phyloP scores from a whole-genome alignment of 1,284 basidiomycete genomes.

The Schizopora paradoxa region DNA sequence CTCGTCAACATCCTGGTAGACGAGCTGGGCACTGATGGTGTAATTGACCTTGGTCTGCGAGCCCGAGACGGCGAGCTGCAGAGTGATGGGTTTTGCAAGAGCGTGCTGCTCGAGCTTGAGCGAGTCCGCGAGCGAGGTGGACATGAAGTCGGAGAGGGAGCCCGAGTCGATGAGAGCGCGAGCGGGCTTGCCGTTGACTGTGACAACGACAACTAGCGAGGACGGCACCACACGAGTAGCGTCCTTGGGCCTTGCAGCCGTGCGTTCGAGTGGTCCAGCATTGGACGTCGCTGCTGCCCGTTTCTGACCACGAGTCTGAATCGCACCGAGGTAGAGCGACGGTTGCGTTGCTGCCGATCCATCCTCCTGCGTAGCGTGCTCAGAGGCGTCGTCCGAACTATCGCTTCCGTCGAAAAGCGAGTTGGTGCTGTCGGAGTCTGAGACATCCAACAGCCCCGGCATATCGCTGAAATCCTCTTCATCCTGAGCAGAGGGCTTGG shows the following conservation, averaged over 20 bases:
- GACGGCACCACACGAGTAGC: slow-evolving; percentile 22
- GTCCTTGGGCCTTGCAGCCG: slow-evolving; percentile 26
- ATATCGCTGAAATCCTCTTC: too few species aligned
- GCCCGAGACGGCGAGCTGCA: slow-evolving; percentile 30
- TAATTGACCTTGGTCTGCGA: slow-evolving; percentile 24
- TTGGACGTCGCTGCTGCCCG: too few species aligned
- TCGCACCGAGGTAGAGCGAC: too few species aligned
- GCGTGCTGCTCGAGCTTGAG: slow-evolving; percentile 23
- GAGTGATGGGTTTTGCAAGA: slow-evolving; percentile 23
- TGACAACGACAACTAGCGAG: slow-evolving; percentile 26
- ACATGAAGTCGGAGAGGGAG: slow-evolving; percentile 33
- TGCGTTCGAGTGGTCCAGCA: too few species aligned
- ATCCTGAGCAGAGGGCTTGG: too few species aligned
- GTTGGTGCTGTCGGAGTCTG: too few species aligned
- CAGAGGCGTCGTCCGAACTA: too few species aligned
- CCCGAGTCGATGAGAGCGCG: slow-evolving; percentile 30
- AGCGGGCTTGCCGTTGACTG: slow-evolving; percentile 25
- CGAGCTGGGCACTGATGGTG: slow-evolving; percentile 8
- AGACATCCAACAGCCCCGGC: too few species aligned
- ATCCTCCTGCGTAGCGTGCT: too few species aligned
- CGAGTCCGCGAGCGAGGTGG: slow-evolving; percentile 29
- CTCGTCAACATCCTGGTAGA: slow-evolving; percentile 21
- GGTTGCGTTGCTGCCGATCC: too few species aligned
- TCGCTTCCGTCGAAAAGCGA: too few species aligned
- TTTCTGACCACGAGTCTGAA: too few species aligned